phyloP scores from a whole-genome alignment of 352 stramenopile species.

The Phytophthora niederhauseri region DNA sequence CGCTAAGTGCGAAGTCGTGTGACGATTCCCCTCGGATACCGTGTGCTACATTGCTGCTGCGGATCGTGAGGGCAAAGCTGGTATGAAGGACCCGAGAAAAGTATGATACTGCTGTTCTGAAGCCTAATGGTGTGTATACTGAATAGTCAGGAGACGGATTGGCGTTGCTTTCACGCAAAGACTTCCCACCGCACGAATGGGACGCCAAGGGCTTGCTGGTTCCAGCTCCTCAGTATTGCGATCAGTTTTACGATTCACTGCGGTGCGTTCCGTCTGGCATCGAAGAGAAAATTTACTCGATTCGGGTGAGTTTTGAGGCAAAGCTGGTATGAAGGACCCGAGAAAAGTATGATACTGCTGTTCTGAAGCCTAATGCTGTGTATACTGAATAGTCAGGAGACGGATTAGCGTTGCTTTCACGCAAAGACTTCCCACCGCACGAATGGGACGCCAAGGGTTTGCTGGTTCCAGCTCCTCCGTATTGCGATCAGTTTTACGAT shows the following conservation, averaged over 20 bases:
- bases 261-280: slow-evolving; percentile 46
- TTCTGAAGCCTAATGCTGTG: not conserved
- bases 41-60: slow-evolving; percentile 82
- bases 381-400: slow-evolving; percentile 39
- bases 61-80: slow-evolving; percentile 56
- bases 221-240: slow-evolving; percentile 52
- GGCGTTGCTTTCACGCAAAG: slow-evolving; percentile 56
- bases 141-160: slow-evolving; percentile 53
- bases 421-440: slow-evolving; percentile 43
- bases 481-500: slow-evolving; percentile 59
- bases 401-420: slow-evolving; percentile 60
- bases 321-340: slow-evolving; percentile 38
- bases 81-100: slow-evolving; percentile 28
- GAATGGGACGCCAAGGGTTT: slow-evolving; percentile 69
- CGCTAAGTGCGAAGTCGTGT: slow-evolving; percentile 45
- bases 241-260: slow-evolving; percentile 60
- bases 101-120: not conserved
- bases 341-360: not conserved
- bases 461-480: slow-evolving; percentile 47
- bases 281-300: slow-evolving; percentile 67
- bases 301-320: slow-evolving; percentile 48
- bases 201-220: slow-evolving; percentile 46
- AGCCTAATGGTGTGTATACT: not conserved
- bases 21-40: slow-evolving; percentile 58
- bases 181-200: slow-evolving; percentile 60